Base-by-base conservation (phyloP, 1,139 yeast genomes). In the Diutina siamensis region DNA sequence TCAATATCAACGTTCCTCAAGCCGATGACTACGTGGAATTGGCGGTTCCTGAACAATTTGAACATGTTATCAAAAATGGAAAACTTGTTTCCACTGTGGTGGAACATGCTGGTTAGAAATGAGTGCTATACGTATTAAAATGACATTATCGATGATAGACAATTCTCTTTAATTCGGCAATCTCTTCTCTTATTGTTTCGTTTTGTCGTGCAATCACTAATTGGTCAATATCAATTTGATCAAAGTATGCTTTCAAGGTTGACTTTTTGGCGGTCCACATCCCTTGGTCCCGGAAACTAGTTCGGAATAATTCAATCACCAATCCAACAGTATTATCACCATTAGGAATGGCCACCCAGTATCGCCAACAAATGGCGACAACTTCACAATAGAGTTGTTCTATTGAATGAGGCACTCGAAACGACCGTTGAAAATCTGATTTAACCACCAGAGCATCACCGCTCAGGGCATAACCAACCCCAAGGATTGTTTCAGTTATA, bases 41-140 rank as follows among this genome's bases (percentile, higher is more conserved):
- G 50, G 80, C 95, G 5, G 77, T 83, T 35, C 96, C 97, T 2
- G 97, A 89, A 62, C 97, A 89, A 65, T 73, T 89, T 63, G 78
- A 78, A 55, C 95, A 85, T 61, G 54, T 63, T 12, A 54, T 71
- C 46, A 63, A 60, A 52, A 53, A 60, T 49, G 74, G 75, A 15
- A 68, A 67, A 53, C 59, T 71, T 48, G 61, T 61, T 17, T 63
- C 67, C 45, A 71, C 65, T 49, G 74, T 71, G 46, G 72, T 70
- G 15, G 75, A 71, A 53, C 75, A 71, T 51, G 71, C 65, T n/a
- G 75, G 74, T 41, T 70, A 25, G 57, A 4, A 13, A 19, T 13
- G 15, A 35, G 3, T n/a, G 15, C 12, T 4, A 9, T 31, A 25
- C 10, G 10, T 25, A 25, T 25, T 25, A 25, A 25, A 13, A 9